phyloP scores from a whole-genome alignment of 73 alveolate species.

The Stentor roeselii region DNA sequence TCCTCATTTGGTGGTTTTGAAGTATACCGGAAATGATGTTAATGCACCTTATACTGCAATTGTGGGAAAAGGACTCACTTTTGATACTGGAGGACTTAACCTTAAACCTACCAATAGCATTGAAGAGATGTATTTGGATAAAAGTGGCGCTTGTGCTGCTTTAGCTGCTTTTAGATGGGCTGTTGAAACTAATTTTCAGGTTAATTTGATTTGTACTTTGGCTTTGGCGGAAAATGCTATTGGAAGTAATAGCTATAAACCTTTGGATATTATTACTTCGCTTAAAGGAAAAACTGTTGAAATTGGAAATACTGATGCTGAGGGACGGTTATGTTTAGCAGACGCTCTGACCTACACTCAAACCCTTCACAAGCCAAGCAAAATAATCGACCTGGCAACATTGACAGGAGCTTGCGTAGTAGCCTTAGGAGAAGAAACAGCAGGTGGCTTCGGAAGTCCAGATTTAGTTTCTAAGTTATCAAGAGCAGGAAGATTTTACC shows the following conservation, averaged over 20 bases:
- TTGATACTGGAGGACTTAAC: slow-evolving; percentile 90
- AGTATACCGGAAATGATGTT: slow-evolving; percentile 64
- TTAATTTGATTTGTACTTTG: slow-evolving; percentile 67
- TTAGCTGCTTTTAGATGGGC: slow-evolving; percentile 79
- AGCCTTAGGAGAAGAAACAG: slow-evolving; percentile 78
- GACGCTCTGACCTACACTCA: slow-evolving; percentile 79
- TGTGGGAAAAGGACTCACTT: slow-evolving; percentile 94
- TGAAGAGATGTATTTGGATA: slow-evolving; percentile 83
- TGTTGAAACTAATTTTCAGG: slow-evolving; percentile 56
- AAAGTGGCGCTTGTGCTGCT: slow-evolving; percentile 83
- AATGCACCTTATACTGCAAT: slow-evolving; percentile 61
- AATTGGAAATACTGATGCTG: slow-evolving; percentile 54
- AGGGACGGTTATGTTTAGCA: slow-evolving; percentile 67
- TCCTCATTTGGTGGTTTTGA: slow-evolving; percentile 70
- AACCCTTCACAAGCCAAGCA: slow-evolving; percentile 54
- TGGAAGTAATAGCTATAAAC: slow-evolving; percentile 61
- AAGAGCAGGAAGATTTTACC: slow-evolving; percentile 56
- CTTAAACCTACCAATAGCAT: slow-evolving; percentile 63
- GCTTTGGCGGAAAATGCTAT: slow-evolving; percentile 89
- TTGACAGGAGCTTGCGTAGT: slow-evolving; percentile 83
- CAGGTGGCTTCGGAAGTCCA: slow-evolving; percentile 65
- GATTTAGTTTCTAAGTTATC: slow-evolving; percentile 45
- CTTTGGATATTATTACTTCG: slow-evolving; percentile 69
- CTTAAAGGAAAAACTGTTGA: slow-evolving; percentile 83
- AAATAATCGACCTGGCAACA: slow-evolving; percentile 66